Percentiles rank a stretch among this genome's conserved stretches.
Conservation (phyloP, 1,139 yeast genomes). For the Yarrowia galli region DNA sequence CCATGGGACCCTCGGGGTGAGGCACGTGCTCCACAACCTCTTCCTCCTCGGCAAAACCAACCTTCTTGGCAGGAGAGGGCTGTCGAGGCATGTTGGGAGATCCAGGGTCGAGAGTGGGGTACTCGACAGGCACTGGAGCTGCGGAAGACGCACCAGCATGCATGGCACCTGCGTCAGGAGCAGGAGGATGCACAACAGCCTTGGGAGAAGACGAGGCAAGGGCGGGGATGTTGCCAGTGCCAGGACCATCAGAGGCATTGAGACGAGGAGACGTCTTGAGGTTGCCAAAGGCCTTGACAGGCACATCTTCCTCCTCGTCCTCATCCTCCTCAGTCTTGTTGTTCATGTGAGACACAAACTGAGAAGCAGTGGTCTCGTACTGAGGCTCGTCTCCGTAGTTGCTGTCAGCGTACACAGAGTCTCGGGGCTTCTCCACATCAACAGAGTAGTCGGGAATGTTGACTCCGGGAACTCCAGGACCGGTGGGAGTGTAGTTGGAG, state of each 20-base stretch:
- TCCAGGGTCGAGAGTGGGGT: constrained; percentile 27
- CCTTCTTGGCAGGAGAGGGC: constrained; percentile 34
- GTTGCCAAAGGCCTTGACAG: constrained; percentile 21
- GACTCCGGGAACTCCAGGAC: neutral
- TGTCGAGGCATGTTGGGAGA: constrained; percentile 28
- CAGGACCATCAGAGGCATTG: neutral
- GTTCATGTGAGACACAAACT: constrained; percentile 12
- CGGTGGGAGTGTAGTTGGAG: constrained; percentile 22
- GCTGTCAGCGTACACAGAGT: constrained; percentile 22
- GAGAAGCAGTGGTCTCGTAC: constrained; percentile 16
- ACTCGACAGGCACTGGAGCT: constrained; percentile 20
- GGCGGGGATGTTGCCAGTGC: neutral
- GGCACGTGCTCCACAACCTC: constrained; percentile 35
- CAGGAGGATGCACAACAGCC: neutral
- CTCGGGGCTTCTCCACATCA: constrained; percentile 34
- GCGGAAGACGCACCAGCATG: neutral
- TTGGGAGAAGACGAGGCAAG: constrained; percentile 8
- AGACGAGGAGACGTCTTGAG: constrained; percentile 19
- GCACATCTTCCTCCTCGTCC: constrained; percentile 34
- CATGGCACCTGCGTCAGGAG: neutral
- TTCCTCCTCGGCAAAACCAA: constrained; percentile 35
- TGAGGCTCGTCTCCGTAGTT: constrained; percentile 13
- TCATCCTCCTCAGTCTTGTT: constrained; percentile 1
- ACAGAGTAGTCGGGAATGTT: constrained; percentile 27
- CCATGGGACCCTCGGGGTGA: constrained; percentile 31